A percentile compares a stretch with the other conserved stretches of the same genome.
phyloP scores from a whole-genome alignment of 2,329 filamentous ascomycete genomes.

The Leptographium radiaticola region DNA sequence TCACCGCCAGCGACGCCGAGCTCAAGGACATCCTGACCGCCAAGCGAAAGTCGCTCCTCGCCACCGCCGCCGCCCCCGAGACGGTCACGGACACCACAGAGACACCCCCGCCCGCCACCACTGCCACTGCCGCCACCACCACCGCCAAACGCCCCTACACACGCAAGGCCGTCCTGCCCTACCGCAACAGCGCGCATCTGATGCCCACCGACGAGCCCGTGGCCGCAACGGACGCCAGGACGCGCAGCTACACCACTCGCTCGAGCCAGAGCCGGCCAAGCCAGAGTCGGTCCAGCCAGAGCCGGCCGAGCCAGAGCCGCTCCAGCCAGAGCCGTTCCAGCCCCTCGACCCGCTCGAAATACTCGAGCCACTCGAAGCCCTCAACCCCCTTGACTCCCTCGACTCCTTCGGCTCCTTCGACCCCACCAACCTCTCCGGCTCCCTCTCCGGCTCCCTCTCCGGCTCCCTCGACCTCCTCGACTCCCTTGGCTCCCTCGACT shows the following conservation, averaged over 20 bases:
- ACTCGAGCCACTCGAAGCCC: no score
- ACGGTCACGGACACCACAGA: neutral
- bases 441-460: no score
- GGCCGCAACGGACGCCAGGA: slow-evolving; percentile 23
- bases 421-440: no score
- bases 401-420: no score
- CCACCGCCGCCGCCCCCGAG: slow-evolving; percentile 1
- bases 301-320: no score
- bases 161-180: slow-evolving; percentile 18
- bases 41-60: slow-evolving; percentile 25
- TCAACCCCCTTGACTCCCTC: no score
- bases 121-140: no score
- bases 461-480: no score
- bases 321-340: no score
- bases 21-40: slow-evolving; percentile 59
- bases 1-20: slow-evolving; percentile 60
- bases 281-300: no score
- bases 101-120: neutral
- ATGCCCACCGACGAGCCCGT: slow-evolving; percentile 25
- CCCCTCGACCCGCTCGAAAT: no score
- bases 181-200: slow-evolving; percentile 23
- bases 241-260: neutral
- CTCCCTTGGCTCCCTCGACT: neutral
- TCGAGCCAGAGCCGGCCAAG: neutral
- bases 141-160: neutral